A percentile compares a stretch with the other conserved stretches of the same genome.
phyloP scores from a whole-genome alignment of 371 early-diverging fungal species.

The Nematocida parisii region DNA sequence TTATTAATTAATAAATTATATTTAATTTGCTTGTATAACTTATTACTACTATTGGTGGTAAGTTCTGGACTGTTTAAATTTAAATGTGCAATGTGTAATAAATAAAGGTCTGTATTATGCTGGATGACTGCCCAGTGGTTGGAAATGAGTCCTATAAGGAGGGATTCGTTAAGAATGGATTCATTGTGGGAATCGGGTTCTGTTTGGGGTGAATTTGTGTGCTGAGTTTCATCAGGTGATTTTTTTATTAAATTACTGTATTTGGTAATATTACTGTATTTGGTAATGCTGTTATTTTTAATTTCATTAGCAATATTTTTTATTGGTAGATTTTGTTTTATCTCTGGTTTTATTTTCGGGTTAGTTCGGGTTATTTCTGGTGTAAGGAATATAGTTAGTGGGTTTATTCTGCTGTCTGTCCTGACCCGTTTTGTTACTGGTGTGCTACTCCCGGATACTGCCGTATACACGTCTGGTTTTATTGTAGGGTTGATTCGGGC shows the following conservation, averaged over 20 bases:
- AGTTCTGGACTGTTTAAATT: too few relatives aligned
- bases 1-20: too few relatives aligned
- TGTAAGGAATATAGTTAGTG: conserved; percentile 36
- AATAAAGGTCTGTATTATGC: neutral
- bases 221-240: too few relatives aligned
- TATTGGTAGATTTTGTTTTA: neutral
- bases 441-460: neutral
- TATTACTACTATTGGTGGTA: too few relatives aligned
- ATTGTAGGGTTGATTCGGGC: too few relatives aligned
- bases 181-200: neutral
- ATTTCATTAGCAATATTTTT: too few relatives aligned
- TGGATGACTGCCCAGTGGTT: conserved; percentile 5
- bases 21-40: too few relatives aligned
- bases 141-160: conserved; percentile 15
- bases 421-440: conserved; percentile 31
- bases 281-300: too few relatives aligned
- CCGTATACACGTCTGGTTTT: too few relatives aligned
- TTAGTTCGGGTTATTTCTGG: neutral
- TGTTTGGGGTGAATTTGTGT: neutral
- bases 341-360: neutral
- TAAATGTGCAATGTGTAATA: neutral
- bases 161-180: neutral
- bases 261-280: too few relatives aligned
- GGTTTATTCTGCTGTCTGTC: conserved; percentile 22
- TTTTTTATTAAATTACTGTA: too few relatives aligned